Evolutionary conservation across 305 asterid species (phyloP), one percentile per base, ranked within the genome.

Genomic region (Ilex paraguariensis): DNA sequence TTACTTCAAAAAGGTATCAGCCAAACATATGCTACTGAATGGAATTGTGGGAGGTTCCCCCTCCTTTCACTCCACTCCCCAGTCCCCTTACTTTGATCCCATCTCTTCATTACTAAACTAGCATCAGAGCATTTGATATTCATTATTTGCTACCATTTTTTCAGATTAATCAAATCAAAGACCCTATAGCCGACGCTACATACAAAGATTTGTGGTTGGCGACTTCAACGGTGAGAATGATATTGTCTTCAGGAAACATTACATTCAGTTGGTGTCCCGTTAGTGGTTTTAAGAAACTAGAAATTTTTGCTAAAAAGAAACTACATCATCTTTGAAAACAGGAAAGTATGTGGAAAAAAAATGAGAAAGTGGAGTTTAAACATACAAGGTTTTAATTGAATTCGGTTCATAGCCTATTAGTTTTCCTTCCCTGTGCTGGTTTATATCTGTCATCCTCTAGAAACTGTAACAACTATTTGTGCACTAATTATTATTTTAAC

Each of bases 201-300:
- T 92, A 83, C 88, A 82, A 73, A 56, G 77, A 78, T 61, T 67
- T 89, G 65, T 87, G 97, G 97, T 66, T 85, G 75, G 82, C 76
- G 59, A 81, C 79, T 77, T 96, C 98, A 40, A 66, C 68, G 95
- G 98, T 89, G 59, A 66, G 84, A 73, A 60, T 53, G 28, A 7
- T 56, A 30, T 56, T 62, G 42, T 0, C 59, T 57, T 54, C 15
- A 28, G 17, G 14, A 31, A 21, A 40, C 50, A 54, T 5, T 42
- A 46, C 12, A 10, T 17, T 63, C 32, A 9, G 54, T 57, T 31
- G 15, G n/a, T 13, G n/a, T 13, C 0, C 15, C 4, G 13, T 46
- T 10, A 4, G 5, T 10, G 2, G 5, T 46, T 46, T 13, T 12
- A 46, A 8, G 16, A 3, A 46, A 46, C 52, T 46, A 46, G 13